Conservation (phyloP, 495 filamentous ascomycete genomes). For the Aspergillus homomorphus region DNA sequence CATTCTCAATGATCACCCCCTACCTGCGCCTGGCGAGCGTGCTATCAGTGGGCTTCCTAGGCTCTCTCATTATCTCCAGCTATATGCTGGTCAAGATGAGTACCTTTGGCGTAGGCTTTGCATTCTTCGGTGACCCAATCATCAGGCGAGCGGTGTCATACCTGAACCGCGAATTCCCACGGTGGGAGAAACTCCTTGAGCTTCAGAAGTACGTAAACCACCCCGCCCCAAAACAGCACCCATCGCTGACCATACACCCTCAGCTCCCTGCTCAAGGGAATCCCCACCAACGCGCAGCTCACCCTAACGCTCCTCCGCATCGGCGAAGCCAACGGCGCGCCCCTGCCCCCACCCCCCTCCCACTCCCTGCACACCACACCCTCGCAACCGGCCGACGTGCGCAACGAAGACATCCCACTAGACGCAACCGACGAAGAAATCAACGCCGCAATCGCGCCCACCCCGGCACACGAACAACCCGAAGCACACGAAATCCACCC, state of each 20-base stretch:
- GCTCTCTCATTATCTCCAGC: slow-evolving; percentile 61
- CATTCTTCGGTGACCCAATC: slow-evolving; percentile 79
- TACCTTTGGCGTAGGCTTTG: slow-evolving; percentile 64
- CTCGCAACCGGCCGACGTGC: slow-evolving; percentile 27
- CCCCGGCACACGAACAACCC: slow-evolving; percentile 20
- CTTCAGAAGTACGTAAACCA: slow-evolving; percentile 54
- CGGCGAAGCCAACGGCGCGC: slow-evolving; percentile 78
- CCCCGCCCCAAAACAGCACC: not conserved
- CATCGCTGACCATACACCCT: slow-evolving; percentile 2
- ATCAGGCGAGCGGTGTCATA: slow-evolving; percentile 55
- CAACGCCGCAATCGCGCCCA: slow-evolving; percentile 30
- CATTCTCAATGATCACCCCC: slow-evolving; percentile 63
- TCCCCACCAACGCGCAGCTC: slow-evolving; percentile 85
- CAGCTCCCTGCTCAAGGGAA: slow-evolving; percentile 75
- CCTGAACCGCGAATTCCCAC: slow-evolving; percentile 63
- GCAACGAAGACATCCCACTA: slow-evolving; percentile 38
- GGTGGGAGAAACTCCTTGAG: slow-evolving; percentile 74
- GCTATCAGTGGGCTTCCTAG: slow-evolving; percentile 54
- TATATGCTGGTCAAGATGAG: slow-evolving; percentile 71
- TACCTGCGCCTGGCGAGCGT: slow-evolving; percentile 61
- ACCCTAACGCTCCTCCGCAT: slow-evolving; percentile 82
- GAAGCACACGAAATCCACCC: slow-evolving; percentile 22
- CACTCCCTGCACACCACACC: slow-evolving; percentile 29
- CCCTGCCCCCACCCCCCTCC: slow-evolving; percentile 68
- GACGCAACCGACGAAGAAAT: slow-evolving; percentile 53